A percentile compares a stretch with the other conserved stretches of the same genome.
phyloP scores from a whole-genome alignment of 2,329 filamentous ascomycete species.

The Fusarium pseudoanthophilum region DNA sequence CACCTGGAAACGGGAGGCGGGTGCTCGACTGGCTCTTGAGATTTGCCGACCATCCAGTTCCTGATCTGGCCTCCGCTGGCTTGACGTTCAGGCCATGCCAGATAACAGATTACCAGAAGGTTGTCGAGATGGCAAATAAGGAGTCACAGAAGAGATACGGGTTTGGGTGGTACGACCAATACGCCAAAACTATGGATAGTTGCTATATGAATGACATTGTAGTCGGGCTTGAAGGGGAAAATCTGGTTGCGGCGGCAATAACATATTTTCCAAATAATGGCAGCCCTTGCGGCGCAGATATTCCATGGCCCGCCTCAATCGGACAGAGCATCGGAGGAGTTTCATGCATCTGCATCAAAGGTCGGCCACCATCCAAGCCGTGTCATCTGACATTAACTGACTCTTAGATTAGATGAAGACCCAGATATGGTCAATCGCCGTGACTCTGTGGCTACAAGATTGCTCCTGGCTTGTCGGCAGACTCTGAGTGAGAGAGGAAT shows the following conservation, averaged over 20 bases:
- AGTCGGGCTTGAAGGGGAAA: constrained; percentile 60
- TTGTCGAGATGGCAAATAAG: constrained; percentile 62
- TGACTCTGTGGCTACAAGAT: constrained; percentile 62
- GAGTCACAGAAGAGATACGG: constrained; percentile 59
- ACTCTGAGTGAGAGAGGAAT: constrained; percentile 61
- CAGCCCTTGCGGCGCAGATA: constrained; percentile 59
- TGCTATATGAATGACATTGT: constrained; percentile 63
- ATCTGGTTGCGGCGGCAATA: constrained; percentile 64
- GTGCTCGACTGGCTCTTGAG: constrained; percentile 65
- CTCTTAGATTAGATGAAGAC: constrained; percentile 54
- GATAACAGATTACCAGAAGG: constrained; percentile 56
- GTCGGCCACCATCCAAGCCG: constrained; percentile 52
- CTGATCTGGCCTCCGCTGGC: constrained; percentile 53
- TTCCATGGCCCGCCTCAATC: constrained; percentile 66
- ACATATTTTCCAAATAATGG: constrained; percentile 62
- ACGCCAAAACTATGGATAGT: constrained; percentile 61
- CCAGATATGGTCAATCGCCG: constrained; percentile 56
- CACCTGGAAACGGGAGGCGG: constrained; percentile 60
- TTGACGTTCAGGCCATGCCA: constrained; percentile 59
- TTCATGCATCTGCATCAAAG: constrained; percentile 68
- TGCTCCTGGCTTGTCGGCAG: constrained; percentile 64
- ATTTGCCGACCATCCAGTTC: constrained; percentile 60
- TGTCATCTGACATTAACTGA: constrained; percentile 21
- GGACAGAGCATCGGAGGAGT: constrained; percentile 65
- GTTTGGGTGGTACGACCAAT: constrained; percentile 70